Evolutionary conservation across 2,329 filamentous ascomycete species (phyloP), one percentile per base, ranked within the genome.

Genomic region (Beauveria varroae): DNA sequence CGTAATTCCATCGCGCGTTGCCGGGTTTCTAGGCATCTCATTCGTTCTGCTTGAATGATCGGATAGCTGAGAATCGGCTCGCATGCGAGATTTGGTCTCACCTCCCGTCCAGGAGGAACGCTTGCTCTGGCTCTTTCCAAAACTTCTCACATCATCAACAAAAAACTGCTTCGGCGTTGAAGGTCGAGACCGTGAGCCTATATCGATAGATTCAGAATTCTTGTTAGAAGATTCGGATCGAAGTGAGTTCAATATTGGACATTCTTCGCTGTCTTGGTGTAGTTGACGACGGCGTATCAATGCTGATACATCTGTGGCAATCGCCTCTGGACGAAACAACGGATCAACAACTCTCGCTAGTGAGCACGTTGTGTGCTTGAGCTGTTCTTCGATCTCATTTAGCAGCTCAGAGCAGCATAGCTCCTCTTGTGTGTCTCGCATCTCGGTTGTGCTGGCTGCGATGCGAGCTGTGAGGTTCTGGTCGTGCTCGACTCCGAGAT

Each of bases 1-100:
- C 7, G 81, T 79, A 30, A 85, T 81, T 10, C 82, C 82, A 64
- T 83, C 80, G 57, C 80, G 76, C 7, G 70, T 62, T 9, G 65
- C 47, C 26, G 67, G 66, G 7, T 65, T 67, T 18, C 68, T 68
- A n/a, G 66, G 10, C 5, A 5, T 28, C 14, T 60, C 58, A 18
- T 40, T 55, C 6, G 43, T 40, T 54, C 55, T 57, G 9, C 12
- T 40, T 16, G 47, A 57, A 26, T 61, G 5, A 71, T 70, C 40
- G 67, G 67, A 57, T 65, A 69, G 18, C 64, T 54, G 51, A 59
- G 62, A 55, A 24, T 62, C 14, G 37, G 62, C 60, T 10, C 63
- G 40, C 22, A 49, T 14, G 16, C 61, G 61, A 46, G 16, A 28
- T 30, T 60, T 26, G 22, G 26, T 1, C 20, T 54, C 58, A n/a